These are phyloP conservation scores for Zasmidium cellare DNA, from an alignment of 2,329 filamentous ascomycete genomes.

Conservation along the genomic window DNA sequence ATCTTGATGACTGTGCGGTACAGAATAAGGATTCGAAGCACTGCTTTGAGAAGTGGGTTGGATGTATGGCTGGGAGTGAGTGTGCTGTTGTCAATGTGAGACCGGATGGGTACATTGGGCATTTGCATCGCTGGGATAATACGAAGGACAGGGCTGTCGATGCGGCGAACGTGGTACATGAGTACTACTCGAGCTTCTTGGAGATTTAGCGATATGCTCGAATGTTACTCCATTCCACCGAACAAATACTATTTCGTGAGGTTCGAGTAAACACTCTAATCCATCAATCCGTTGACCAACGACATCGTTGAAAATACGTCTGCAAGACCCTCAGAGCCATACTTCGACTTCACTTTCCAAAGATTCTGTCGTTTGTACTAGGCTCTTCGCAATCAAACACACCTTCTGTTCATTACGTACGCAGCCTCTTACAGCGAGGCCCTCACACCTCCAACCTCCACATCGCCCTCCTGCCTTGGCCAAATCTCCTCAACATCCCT, in stretches of 20 bases:
- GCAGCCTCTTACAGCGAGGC: conserved; percentile 5
- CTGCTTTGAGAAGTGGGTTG: conserved; percentile 71
- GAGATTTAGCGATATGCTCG: background rate
- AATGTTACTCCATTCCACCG: background rate
- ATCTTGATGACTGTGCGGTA: conserved; percentile 65
- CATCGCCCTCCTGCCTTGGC: background rate
- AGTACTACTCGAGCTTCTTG: conserved; percentile 53
- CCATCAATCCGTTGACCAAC: no score
- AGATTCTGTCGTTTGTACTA: no score
- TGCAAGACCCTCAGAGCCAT: no score
- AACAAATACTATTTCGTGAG: background rate
- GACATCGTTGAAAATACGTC: no score
- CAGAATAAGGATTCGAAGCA: conserved; percentile 51
- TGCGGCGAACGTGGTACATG: conserved; percentile 49
- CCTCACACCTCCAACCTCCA: conserved; percentile 1
- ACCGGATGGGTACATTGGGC: conserved; percentile 73
- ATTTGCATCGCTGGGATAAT: conserved; percentile 48
- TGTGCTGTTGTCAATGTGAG: conserved; percentile 68
- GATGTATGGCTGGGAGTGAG: conserved; percentile 56
- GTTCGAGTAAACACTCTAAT: no score
- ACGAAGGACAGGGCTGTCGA: conserved; percentile 7
- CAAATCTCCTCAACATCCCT: conserved; percentile 16
- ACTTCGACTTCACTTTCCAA: no score
- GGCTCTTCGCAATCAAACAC: no score
- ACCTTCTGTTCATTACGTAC: background rate